Evolutionary conservation across 1,139 yeast species (phyloP), one percentile per base, ranked within the genome.

Genomic region (Protomyces inundatus): DNA sequence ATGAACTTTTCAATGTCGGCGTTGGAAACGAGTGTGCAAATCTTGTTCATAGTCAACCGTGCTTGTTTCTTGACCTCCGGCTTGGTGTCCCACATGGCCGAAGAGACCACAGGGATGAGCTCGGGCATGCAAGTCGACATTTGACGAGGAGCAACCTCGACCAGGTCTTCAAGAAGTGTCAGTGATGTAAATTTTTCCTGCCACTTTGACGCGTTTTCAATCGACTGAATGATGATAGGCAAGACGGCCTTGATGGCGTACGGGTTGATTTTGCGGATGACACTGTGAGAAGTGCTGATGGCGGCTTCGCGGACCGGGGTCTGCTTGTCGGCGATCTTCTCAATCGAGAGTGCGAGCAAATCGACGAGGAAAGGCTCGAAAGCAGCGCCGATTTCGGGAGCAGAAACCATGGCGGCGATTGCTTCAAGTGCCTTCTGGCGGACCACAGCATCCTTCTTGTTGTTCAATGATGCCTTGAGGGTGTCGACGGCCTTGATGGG

Each of bases 1-100:
- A 93, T 93, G 83, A 93, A 93, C 84, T 91, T 90, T 80, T 90
- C 96, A 77, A 93, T 95, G 90, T 93, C 98, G 87, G 93, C 93
- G 91, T 93, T 93, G 81, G 93, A 96, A 75, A 93, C 93, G 76
- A 98, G 90, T 79, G 90, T 95, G 74, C 98, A 93, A 73, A 96
- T 87, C 82, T 90, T 89, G 80, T 91, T 84, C 85, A 93, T 90
- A 78, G 98, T 90, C 74, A 86, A 86, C 74, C 95, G 88, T 72
- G 98, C 97, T 77, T 95, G 96, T 74, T 84, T 86, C 87, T 93
- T 93, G 78, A 93, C 98, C 77, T 93, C 98, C 80, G 85, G 84
- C 86, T 93, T 93, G 81, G 98, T 93, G 80, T 93, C 98, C 98
- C 98, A 93, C 98, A 93, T 93, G 74, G 97, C 89, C 83, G 93